phyloP scores from a whole-genome alignment of 208 protist genomes.

The Trypanosoma conorhini region DNA sequence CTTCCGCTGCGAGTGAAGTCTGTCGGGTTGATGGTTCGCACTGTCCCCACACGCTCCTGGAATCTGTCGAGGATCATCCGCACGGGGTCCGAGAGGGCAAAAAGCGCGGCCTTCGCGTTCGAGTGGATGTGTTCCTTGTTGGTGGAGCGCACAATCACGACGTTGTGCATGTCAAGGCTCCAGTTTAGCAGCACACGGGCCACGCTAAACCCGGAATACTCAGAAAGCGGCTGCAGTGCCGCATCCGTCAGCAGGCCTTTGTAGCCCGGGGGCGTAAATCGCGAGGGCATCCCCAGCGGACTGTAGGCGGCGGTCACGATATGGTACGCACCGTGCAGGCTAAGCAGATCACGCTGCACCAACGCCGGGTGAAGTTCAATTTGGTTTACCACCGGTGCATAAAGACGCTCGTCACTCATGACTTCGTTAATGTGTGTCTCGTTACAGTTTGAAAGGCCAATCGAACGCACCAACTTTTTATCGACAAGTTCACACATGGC shows the following conservation, averaged over 20 bases:
- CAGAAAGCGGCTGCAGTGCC: constrained; percentile 44
- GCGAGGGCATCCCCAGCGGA: constrained; percentile 80
- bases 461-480: constrained; percentile 81
- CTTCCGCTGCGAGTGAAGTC: constrained; percentile 48
- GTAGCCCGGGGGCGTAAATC: constrained; percentile 64
- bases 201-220: constrained; percentile 64
- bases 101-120: constrained; percentile 82
- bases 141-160: constrained; percentile 80
- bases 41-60: constrained; percentile 36
- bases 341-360: constrained; percentile 47
- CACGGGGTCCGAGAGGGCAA: constrained; percentile 55
- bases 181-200: constrained; percentile 80
- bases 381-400: constrained; percentile 87
- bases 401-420: constrained; percentile 38
- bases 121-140: constrained; percentile 79
- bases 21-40: constrained; percentile 76
- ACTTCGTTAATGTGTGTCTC: constrained; percentile 59
- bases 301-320: constrained; percentile 87
- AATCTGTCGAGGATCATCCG: constrained; percentile 66
- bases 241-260: constrained; percentile 46
- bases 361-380: constrained; percentile 88
- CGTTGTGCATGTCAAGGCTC: constrained; percentile 74
- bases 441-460: constrained; percentile 90
- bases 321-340: constrained; percentile 47
- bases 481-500: constrained; percentile 87